Percentiles rank a stretch among this genome's conserved stretches.
phyloP scores from a whole-genome alignment of 2,329 filamentous ascomycete genomes.

The Plenodomus biglobosus region DNA sequence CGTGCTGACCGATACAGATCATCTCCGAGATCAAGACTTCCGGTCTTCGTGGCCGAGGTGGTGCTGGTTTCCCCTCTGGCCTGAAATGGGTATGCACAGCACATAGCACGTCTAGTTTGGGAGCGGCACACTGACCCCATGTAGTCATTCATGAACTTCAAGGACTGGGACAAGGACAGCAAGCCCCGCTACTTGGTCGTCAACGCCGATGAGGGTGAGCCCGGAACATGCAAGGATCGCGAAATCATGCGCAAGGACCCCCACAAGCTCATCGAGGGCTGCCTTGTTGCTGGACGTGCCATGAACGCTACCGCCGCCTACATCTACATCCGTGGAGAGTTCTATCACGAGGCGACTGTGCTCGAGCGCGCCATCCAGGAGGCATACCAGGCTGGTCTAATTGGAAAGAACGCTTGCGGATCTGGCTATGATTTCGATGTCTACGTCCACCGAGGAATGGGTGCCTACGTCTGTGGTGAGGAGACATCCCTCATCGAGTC shows the following conservation, averaged over 20 bases:
- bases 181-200: constrained; percentile 96
- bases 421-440: constrained; percentile 98
- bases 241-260: constrained; percentile 99
- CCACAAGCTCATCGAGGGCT: constrained; percentile 98
- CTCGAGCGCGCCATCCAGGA: constrained; percentile 96
- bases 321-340: constrained; percentile 99
- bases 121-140: constrained; percentile 21
- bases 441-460: constrained; percentile 93
- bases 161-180: constrained; percentile 97
- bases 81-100: constrained; percentile 83
- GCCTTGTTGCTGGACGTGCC: constrained; percentile 89
- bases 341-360: constrained; percentile 91
- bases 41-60: constrained; percentile 90
- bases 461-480: constrained; percentile 97
- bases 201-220: constrained; percentile 98
- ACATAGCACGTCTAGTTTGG: neutral
- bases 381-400: constrained; percentile 89
- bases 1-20: constrained; percentile 59
- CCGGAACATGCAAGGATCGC: constrained; percentile 98
- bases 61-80: constrained; percentile 95
- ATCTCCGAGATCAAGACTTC: constrained; percentile 97
- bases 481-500: constrained; percentile 98
- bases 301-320: constrained; percentile 99
- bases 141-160: constrained; percentile 99
- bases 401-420: constrained; percentile 97